Evolutionary conservation across 192 early-diverging fungal species (phyloP), one percentile per base, ranked within the genome.

Genomic region (Coemansia sp.): DNA sequence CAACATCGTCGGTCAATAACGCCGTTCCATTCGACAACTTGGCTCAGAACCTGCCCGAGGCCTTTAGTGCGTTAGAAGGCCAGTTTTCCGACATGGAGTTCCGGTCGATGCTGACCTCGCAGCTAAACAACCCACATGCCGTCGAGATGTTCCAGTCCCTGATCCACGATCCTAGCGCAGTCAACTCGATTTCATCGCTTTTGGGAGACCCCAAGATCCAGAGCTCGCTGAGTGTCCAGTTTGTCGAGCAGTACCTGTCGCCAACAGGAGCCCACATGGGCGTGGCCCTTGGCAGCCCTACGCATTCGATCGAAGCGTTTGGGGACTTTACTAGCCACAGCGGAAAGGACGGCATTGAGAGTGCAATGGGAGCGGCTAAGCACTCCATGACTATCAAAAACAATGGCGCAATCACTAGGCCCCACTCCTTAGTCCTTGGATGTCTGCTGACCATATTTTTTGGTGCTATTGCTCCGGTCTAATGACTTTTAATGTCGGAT

Each of bases 101-200:
- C 66, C 57, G 68, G 56, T 63, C 78, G 11, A 71, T 75, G 55
- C 59, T 80, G 38, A 75, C 73, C 2, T 74, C 78, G 58, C 72
- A 80, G 63, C 73, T 80, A 4, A 72, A 61, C 66, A 80, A 80
- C 66, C 78, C 78, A 10, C 48, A 75, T 28, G 78, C 78, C n/a
- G 69, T 80, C 18, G 78, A 80, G 34, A 67, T 80, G 69, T 80
- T 80, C 72, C 69, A 80, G 56, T 80, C 78, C 10, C 69, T 80
- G 7, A 80, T 80, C 24, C 78, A 75, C 34, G 78, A 80, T 56
- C 60, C 69, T 3, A 71, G 45, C 6, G 78, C 78, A 13, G 65
- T 67, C 37, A 74, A 61, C 59, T 80, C 78, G 31, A 80, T 80
- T 33, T 80, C 78, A 5, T 62, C 66, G 0, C 55, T 80, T 20